Evolutionary conservation across 2,329 filamentous ascomycete genomes (phyloP), one percentile per base, ranked within the genome.

Genomic region (Mycosphaerella sp.): DNA sequence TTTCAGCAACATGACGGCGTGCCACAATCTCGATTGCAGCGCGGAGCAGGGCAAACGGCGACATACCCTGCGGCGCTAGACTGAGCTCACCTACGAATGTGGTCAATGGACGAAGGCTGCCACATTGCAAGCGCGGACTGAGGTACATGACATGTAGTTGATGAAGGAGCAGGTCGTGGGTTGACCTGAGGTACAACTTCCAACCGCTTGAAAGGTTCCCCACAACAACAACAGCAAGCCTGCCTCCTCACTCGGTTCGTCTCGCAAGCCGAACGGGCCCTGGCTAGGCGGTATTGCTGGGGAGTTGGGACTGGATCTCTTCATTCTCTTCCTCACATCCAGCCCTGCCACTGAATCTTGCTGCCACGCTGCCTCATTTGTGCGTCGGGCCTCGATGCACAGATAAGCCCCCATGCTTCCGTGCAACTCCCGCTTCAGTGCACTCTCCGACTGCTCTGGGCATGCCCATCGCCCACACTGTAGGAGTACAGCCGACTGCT

Each of bases 391-490:
- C 48, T 52, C 50, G 50, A 48, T 48, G 41, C 45, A 31, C 53
- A 44, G 53, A 56, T 45, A 10, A 12, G 45, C 39, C 21, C 38
- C 36, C 50, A 41, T 31, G 50, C 54, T 50, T 26, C 42, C 38
- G 14, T 26, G 43, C 38, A 23, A 39, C 23, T 48, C 21, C 39
- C n/a, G 31, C 34, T 53, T 26, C 43, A n/a, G 31, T 29, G 38
- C n/a, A 23, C 42, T 47, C 36, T 48, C 29, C 45, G 49, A 48
- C 39, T 53, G 54, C 43, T 52, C 54, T 56, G 46, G 54, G 49
- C 54, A 56, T 42, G 54, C 54, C 54, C 40, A 45, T 43, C 11
- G 31, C 36, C 45, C 40, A 44, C 43, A 21, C 41, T 45, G 42
- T 47, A 41, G 29, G 36, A 53, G n/a, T 42, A 36, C 51, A 34